Base-by-base conservation (phyloP, 306 rosid genomes). In the Cucurbita maxima region DNA sequence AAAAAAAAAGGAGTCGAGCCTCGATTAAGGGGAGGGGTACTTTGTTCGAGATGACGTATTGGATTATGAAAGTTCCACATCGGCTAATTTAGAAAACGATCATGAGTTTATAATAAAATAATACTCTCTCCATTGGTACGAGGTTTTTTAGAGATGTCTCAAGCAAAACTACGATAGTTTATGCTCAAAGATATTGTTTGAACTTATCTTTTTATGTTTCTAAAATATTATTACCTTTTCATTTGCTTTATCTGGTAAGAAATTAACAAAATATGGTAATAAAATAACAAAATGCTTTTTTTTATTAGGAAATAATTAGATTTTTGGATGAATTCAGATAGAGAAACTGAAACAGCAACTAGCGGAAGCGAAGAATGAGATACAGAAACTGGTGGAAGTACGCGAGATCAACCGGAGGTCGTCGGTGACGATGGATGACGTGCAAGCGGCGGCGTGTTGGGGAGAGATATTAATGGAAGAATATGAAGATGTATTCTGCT, bases 271-370 rank as follows among this genome's bases (percentile, higher is more conserved):
- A 10, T 9, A 20, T 6, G 11, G 72, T 13, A 67, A 67, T 11
- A 45, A 67, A 67, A 19, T 25, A 50, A 44, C 70, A 51, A 40
- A 4, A 13, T 22, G 13, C 4, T 11, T 47, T 41, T 41, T 41
- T 47, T 43, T 43, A 9, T 51, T 13, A 1, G 18, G 0, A 5
- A 5, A 10, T 43, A 48, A 45, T 48, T 43, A 67, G 1, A 16
- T 45, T 9, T 48, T 50, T 50, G 63, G 40, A 5, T 25, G n/a
- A 11, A 34, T 57, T 34, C 44, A 95, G 99, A 81, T 88, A 30
- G 2, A 79, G 69, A 89, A 84, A 74, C 86, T 95, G 1, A 91
- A 83, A 70, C 92, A 86, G 9, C 84, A 83, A 25, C 86, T 95
- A 3, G 74, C 51, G 0, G 85, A 83, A 38, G 89, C 96, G 0